These are phyloP conservation scores for Brachypodium distachyon DNA, from an alignment of 202 grass and related monocot species.

Conservation along the genomic window DNA sequence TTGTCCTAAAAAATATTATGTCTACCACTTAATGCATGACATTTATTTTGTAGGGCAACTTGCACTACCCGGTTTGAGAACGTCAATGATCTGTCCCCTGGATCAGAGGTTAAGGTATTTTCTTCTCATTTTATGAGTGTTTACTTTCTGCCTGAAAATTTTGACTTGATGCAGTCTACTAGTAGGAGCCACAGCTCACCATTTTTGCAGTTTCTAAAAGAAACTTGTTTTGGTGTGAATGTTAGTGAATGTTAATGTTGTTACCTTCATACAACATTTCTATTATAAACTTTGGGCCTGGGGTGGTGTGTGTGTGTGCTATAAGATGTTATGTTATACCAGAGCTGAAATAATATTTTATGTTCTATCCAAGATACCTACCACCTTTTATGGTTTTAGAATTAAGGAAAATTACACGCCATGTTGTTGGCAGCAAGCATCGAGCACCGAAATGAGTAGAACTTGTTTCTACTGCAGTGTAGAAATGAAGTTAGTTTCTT, in stretches of 20 bases:
- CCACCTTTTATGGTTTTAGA: no score
- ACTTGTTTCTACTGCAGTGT: not conserved
- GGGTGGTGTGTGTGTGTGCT: no score
- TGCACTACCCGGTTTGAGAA: conserved; percentile 38
- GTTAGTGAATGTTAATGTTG: not conserved
- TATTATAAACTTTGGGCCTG: not conserved
- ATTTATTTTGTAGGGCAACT: conserved; percentile 40
- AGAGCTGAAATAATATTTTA: not conserved
- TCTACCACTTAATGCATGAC: not conserved
- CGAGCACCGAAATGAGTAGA: not conserved
- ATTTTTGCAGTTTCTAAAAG: not conserved
- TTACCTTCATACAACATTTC: not conserved
- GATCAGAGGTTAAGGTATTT: conserved; percentile 71
- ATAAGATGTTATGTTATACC: not conserved
- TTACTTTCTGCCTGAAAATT: not conserved
- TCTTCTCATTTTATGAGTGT: not conserved
- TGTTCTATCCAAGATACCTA: no score
- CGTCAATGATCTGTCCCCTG: conserved; percentile 47
- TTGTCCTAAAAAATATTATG: not conserved
- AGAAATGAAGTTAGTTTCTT: not conserved
- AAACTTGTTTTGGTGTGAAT: no score
- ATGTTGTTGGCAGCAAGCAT: not conserved
- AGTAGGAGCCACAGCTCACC: not conserved
- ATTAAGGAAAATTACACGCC: not conserved
- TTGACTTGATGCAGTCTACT: not conserved